Evolutionary conservation across 257 asterid genomes (phyloP).

Genomic region (Nicotiana sylvestris): DNA sequence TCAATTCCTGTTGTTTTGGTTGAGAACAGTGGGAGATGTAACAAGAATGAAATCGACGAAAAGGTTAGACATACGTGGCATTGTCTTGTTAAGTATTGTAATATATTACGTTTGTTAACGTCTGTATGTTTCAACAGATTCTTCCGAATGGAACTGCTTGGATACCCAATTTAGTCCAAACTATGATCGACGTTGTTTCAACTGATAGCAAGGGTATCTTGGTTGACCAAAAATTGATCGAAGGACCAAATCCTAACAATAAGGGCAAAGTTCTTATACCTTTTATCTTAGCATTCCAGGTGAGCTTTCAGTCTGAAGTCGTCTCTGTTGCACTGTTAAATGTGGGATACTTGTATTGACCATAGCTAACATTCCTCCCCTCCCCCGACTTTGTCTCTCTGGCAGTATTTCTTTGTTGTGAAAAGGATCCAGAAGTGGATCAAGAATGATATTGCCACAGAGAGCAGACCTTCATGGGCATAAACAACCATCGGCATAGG

Average conservation of each 20-base stretch:
- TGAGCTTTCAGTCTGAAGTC: conserved; percentile 29
- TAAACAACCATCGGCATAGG: conserved; percentile 14
- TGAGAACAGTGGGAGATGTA: conserved; percentile 96
- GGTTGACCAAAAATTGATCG: conserved; percentile 78
- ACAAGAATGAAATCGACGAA: conserved; percentile 83
- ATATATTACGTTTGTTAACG: neutral
- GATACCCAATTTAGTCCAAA: conserved; percentile 69
- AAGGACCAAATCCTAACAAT: conserved; percentile 81
- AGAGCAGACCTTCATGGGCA: conserved; percentile 2
- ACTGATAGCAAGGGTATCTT: conserved; percentile 57
- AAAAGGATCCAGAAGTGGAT: conserved; percentile 60
- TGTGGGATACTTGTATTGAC: neutral
- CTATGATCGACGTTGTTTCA: conserved; percentile 47
- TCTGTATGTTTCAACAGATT: conserved; percentile 35
- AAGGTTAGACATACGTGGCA: conserved; percentile 42
- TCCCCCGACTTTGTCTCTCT: neutral
- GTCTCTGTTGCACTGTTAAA: neutral
- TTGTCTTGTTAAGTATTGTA: neutral
- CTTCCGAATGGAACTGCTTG: conserved; percentile 79
- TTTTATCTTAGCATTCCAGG: conserved; percentile 64
- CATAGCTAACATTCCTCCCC: neutral
- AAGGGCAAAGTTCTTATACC: conserved; percentile 73
- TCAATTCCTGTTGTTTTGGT: conserved; percentile 78
- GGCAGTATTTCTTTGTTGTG: conserved; percentile 66
- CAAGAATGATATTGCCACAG: conserved; percentile 52